Conservation (phyloP, 2,329 filamentous ascomycete species). For the Aspergillus transmontanensis region DNA sequence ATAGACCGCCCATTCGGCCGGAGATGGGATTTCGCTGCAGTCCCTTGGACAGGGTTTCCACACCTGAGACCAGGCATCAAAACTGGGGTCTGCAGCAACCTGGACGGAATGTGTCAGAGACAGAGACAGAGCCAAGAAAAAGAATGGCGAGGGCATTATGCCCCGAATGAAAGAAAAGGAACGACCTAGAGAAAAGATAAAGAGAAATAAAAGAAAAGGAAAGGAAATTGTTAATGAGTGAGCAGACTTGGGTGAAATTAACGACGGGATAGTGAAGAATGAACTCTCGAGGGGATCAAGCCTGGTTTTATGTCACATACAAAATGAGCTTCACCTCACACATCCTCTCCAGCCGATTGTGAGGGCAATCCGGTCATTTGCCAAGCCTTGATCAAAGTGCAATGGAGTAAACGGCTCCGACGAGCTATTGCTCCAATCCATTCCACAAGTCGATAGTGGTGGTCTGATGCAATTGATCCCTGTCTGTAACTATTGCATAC, state of each 20-base stretch:
- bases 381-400: background rate
- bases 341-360: background rate
- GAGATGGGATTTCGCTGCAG: background rate
- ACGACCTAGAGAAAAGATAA: background rate
- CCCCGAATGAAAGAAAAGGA: background rate
- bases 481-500: background rate
- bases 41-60: background rate
- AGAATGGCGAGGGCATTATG: background rate
- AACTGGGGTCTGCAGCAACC: background rate
- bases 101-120: conserved; percentile 1
- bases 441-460: background rate
- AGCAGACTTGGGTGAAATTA: background rate
- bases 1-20: background rate
- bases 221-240: background rate
- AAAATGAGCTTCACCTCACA: background rate
- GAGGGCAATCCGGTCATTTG: background rate
- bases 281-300: background rate
- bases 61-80: background rate
- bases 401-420: background rate
- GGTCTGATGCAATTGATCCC: background rate
- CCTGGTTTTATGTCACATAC: background rate
- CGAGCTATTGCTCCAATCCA: background rate
- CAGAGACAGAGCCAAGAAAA: background rate
- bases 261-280: background rate
- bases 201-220: background rate